These are phyloP conservation scores for Chloris gayana DNA, from an alignment of 176 grass and related monocot genomes.

Conservation along the genomic window DNA sequence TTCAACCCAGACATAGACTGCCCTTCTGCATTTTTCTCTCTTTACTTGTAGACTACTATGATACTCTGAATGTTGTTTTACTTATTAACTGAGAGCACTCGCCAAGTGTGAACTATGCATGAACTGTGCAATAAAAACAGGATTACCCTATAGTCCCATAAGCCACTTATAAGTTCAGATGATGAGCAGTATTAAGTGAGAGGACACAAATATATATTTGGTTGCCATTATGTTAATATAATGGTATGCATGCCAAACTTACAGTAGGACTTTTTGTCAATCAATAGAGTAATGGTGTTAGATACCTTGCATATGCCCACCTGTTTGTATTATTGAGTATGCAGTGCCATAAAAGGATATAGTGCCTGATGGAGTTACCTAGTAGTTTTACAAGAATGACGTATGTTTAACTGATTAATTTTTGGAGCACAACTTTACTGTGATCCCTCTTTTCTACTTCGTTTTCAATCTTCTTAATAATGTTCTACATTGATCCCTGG, in stretches of 20 bases:
- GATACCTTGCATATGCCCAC: not conserved
- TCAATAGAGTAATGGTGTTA: constrained; percentile 2
- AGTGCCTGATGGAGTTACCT: not conserved
- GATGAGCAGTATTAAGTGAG: not conserved
- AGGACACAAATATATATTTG: constrained; percentile 12
- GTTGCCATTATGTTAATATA: not conserved
- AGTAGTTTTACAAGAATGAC: not conserved
- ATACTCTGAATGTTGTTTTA: not conserved
- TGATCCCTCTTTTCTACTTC: not conserved
- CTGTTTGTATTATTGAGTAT: not conserved
- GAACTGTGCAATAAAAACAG: not conserved
- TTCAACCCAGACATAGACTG: not conserved
- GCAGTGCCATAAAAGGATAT: constrained; percentile 15
- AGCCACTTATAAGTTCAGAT: not conserved
- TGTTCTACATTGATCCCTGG: constrained; percentile 11
- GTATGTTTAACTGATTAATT: not conserved
- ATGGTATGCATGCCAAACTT: not conserved
- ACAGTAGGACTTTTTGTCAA: not conserved
- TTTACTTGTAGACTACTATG: not conserved
- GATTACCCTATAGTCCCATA: not conserved
- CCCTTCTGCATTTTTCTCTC: constrained; percentile 12
- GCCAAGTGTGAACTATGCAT: constrained; percentile 1
- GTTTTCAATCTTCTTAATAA: constrained; percentile 16
- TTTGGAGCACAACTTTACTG: not conserved
- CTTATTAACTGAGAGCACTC: not conserved